phyloP scores from a whole-genome alignment of 228 moss, liverwort and hornwort species.

The Sphagnum magellanicum region DNA sequence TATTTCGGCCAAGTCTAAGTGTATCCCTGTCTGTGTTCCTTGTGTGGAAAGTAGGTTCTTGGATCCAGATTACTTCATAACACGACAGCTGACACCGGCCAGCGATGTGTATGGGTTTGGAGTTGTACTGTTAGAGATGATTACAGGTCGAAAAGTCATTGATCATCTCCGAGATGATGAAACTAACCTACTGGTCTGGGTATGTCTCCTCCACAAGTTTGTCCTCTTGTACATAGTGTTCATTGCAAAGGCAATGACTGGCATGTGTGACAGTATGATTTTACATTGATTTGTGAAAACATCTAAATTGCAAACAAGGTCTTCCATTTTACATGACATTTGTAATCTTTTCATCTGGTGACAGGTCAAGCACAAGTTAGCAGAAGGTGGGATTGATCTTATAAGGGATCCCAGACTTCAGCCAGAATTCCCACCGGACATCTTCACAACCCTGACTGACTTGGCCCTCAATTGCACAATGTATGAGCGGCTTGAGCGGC shows the following conservation, averaged over 20 bases:
- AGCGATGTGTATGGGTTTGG: constrained; percentile 57
- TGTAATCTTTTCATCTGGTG: neutral
- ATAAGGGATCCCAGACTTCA: constrained; percentile 4
- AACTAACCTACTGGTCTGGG: constrained; percentile 4
- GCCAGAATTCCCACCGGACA: neutral
- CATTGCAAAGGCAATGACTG: neutral
- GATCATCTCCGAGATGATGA: constrained; percentile 1
- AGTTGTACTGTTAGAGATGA: constrained; percentile 24
- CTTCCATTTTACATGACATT: neutral
- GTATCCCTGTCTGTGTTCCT: neutral
- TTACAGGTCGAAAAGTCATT: constrained; percentile 7
- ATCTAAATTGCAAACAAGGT: neutral
- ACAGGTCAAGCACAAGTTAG: constrained; percentile 4
- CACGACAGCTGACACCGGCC: constrained; percentile 36
- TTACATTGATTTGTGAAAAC: neutral
- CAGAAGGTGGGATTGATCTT: neutral
- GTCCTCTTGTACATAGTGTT: neutral
- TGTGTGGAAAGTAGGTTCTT: constrained; percentile 24
- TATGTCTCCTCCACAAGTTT: neutral
- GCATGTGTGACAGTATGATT: neutral
- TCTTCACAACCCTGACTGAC: constrained; percentile 3
- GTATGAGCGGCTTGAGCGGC: constrained; percentile 6
- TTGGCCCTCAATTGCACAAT: constrained; percentile 6
- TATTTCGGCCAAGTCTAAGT: too few species aligned
- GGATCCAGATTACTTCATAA: constrained; percentile 49